Evolutionary conservation across 2,329 filamentous ascomycete genomes (phyloP), one percentile per base, ranked within the genome.

Genomic region (Waltergamsia citrina): DNA sequence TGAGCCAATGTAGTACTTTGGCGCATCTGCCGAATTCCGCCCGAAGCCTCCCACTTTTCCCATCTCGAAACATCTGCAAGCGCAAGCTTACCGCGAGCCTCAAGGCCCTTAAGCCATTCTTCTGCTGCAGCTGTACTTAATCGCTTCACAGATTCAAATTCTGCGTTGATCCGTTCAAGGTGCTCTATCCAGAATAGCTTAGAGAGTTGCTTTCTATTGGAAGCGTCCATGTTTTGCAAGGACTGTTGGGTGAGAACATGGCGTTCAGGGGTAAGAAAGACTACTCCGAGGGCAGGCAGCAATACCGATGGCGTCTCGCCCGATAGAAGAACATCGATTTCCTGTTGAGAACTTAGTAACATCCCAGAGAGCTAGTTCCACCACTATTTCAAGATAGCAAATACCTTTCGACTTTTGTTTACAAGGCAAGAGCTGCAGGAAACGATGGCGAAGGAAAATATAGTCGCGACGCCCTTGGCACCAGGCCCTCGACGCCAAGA

Each of bases 21-120:
- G 11, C 20, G 26, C 6, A 23, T 30, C 6, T 17, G 20, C 11
- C 23, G 17, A 26, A 64, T 35, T 22, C 61, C 61, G 31, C 65
- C 65, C 26, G 66, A 56, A 4, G 48, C 44, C 41, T 79, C 76
- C 75, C 81, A 90, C 46, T 77, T 80, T 50, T 87, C 84, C 79
- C 83, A 90, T 32, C 81, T 73, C 19, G 73, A 67, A 20, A 74
- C 68, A 49, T 83, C 76, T 9, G 63, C 66, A 44, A 76, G 69
- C 32, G 66, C 59, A 38, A 74, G 65, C 44, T 72, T 73, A 8
- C 82, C 81, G 38, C 74, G 68, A 19, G 60, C 62, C 28, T 77
- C 71, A 4, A 92, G 67, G 8, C 84, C 84, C 55, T 88, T 88
- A 20, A 78, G 64, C 84, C 85, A 92, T 53, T 88, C 84, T 44